Evolutionary conservation across 306 rosid genomes (phyloP).

Genomic region (Gynostemma pentaphyllum): DNA sequence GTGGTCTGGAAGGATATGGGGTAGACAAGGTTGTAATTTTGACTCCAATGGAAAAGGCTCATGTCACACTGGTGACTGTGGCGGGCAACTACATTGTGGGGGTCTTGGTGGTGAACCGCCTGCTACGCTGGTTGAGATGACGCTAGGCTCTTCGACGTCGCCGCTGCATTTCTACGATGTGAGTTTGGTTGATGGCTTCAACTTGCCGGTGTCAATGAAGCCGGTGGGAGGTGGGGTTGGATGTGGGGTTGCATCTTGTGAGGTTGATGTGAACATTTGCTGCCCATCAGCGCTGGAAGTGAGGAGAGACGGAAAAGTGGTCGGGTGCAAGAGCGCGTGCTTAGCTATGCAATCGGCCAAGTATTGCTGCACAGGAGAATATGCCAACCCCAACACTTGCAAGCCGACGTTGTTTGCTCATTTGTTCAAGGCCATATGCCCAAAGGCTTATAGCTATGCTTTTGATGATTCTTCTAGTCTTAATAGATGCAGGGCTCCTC

Average conservation of each 20-base stretch:
- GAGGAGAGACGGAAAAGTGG: slow-evolving; percentile 23
- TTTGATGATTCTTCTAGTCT: slow-evolving; percentile 89
- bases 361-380: slow-evolving; percentile 77
- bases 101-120: slow-evolving; percentile 73
- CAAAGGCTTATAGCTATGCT: slow-evolving; percentile 77
- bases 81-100: slow-evolving; percentile 37
- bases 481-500: slow-evolving; percentile 56
- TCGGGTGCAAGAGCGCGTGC: slow-evolving; percentile 83
- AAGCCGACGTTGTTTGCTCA: slow-evolving; percentile 58
- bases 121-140: slow-evolving; percentile 86
- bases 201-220: slow-evolving; percentile 51
- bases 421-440: slow-evolving; percentile 75
- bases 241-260: slow-evolving; percentile 74
- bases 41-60: slow-evolving; percentile 51
- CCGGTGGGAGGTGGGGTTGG: slow-evolving; percentile 65
- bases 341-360: slow-evolving; percentile 54
- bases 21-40: slow-evolving; percentile 72
- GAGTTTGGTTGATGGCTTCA: slow-evolving; percentile 83
- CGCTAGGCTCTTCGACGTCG: slow-evolving; percentile 60
- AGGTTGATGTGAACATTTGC: slow-evolving; percentile 39
- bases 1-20: slow-evolving; percentile 99
- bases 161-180: slow-evolving; percentile 85
- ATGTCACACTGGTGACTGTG: slow-evolving; percentile 70
- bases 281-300: slow-evolving; percentile 63
- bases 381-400: slow-evolving; percentile 62